Conservation (phyloP, 2,329 filamentous ascomycete species). For the Xenoacremonium recifei region DNA sequence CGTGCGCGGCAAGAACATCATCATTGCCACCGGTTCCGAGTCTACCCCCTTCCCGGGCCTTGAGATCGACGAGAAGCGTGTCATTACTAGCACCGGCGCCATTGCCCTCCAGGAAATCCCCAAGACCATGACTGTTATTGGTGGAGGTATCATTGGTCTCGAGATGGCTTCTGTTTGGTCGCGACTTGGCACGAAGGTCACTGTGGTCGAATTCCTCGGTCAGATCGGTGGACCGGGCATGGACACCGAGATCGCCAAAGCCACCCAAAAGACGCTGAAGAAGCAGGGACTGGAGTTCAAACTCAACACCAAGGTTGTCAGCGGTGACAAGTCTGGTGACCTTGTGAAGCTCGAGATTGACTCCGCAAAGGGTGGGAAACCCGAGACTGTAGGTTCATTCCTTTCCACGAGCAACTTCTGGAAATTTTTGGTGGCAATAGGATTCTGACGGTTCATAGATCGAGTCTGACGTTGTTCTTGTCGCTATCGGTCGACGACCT, state of each 20-base stretch:
- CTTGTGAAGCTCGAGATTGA: constrained; percentile 82
- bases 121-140: constrained; percentile 95
- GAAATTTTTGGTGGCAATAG: background rate
- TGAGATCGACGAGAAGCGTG: constrained; percentile 94
- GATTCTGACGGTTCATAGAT: constrained; percentile 53
- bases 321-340: constrained; percentile 77
- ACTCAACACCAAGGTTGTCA: constrained; percentile 90
- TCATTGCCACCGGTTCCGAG: constrained; percentile 95
- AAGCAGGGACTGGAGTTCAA: constrained; percentile 99
- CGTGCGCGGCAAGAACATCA: constrained; percentile 90
- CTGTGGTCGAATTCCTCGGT: constrained; percentile 92
- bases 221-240: constrained; percentile 98
- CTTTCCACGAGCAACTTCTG: background rate
- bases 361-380: constrained; percentile 93
- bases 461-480: constrained; percentile 91
- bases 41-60: constrained; percentile 94
- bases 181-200: constrained; percentile 88
- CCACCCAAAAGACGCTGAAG: constrained; percentile 84
- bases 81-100: constrained; percentile 94
- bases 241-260: constrained; percentile 91
- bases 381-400: constrained; percentile 70
- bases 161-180: constrained; percentile 99
- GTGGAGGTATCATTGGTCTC: constrained; percentile 96
- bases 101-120: constrained; percentile 87
- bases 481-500: constrained; percentile 92